A percentile compares a stretch with the other conserved stretches of the same genome.
phyloP scores from a whole-genome alignment of 495 filamentous ascomycete species.

The Jackrogersella minutella region DNA sequence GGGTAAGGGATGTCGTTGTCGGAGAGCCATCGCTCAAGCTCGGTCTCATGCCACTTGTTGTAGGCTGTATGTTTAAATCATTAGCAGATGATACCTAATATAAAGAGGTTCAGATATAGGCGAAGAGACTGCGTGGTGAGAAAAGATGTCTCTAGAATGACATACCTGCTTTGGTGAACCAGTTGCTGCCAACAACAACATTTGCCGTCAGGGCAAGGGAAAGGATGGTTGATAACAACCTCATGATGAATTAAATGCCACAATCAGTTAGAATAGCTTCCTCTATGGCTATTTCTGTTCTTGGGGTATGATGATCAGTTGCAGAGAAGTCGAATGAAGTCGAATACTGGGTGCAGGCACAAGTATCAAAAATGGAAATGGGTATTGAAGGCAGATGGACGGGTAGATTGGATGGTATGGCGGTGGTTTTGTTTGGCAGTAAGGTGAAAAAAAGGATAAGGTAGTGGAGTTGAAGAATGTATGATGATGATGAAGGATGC shows the following conservation, averaged over 20 bases:
- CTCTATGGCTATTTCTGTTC: neutral
- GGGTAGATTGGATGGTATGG: too few species aligned
- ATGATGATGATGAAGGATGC: conserved; percentile 33
- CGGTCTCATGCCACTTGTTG: conserved; percentile 98
- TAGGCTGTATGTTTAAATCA: conserved; percentile 68
- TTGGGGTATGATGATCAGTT: neutral
- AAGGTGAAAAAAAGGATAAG: neutral
- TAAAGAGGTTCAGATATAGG: neutral
- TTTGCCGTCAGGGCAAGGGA: conserved; percentile 75
- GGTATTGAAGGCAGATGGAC: too few species aligned
- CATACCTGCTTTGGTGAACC: conserved; percentile 86
- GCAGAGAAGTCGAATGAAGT: neutral
- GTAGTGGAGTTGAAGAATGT: conserved; percentile 28
- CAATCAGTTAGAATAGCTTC: neutral
- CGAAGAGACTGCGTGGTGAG: neutral
- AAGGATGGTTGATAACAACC: conserved; percentile 73
- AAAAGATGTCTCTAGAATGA: conserved; percentile 21
- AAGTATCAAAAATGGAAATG: conserved; percentile 12
- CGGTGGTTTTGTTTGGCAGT: conserved; percentile 27
- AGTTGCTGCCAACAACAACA: conserved; percentile 71
- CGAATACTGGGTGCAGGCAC: neutral
- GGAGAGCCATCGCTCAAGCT: conserved; percentile 95
- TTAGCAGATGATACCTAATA: conserved; percentile 17
- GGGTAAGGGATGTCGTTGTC: conserved; percentile 92
- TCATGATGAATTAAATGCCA: conserved; percentile 63